phyloP scores from a whole-genome alignment of 202 grass and related monocot genomes.

The Dendrocalamus latiflorus region DNA sequence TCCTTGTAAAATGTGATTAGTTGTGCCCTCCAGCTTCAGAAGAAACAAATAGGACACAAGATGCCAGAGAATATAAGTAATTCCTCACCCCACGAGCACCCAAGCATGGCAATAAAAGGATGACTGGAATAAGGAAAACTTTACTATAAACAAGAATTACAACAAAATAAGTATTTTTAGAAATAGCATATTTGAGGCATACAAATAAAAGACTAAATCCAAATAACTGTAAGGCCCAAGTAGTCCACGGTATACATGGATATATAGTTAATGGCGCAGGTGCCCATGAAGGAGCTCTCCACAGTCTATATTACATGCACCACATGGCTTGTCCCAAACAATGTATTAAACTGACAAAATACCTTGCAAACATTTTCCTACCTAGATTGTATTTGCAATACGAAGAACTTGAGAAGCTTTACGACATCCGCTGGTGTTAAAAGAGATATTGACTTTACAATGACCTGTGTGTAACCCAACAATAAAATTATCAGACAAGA shows the following conservation, averaged over 20 bases:
- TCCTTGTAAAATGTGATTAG: not conserved
- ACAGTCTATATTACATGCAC: not conserved
- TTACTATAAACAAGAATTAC: not conserved
- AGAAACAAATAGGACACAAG: not conserved
- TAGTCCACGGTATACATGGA: not conserved
- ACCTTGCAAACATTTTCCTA: slow-evolving; percentile 21
- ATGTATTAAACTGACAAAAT: not conserved
- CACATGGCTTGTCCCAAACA: not conserved
- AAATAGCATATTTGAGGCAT: not conserved
- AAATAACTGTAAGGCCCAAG: not conserved
- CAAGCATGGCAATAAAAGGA: not conserved
- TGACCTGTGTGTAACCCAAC: slow-evolving; percentile 57
- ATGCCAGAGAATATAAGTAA: not conserved
- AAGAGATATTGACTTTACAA: slow-evolving; percentile 67
- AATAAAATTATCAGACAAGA: slow-evolving; percentile 30
- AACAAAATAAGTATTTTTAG: not conserved
- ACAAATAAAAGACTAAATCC: not conserved
- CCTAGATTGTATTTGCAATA: slow-evolving; percentile 63
- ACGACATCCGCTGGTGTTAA: slow-evolving; percentile 63
- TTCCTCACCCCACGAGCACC: not conserved
- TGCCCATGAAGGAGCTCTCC: not conserved
- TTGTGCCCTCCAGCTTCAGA: not conserved
- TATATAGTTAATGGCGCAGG: not conserved
- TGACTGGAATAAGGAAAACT: not conserved
- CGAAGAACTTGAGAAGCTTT: slow-evolving; percentile 79